Conservation (phyloP, 345 rosid genomes). For the Aethionema arabicum region DNA sequence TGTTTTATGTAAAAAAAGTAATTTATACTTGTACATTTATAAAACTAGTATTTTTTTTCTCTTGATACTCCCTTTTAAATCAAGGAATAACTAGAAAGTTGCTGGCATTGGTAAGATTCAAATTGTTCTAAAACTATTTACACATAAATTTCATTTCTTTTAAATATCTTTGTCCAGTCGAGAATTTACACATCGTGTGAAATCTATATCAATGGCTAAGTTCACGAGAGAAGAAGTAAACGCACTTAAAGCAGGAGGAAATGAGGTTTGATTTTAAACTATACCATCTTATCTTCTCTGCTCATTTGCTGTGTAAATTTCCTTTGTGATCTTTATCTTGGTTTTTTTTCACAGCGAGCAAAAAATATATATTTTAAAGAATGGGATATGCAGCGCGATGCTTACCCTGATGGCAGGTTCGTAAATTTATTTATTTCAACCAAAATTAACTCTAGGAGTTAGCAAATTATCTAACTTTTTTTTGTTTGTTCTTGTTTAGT, state of each 20-base stretch:
- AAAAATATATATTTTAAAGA: slow-evolving; percentile 65
- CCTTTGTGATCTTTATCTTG: slow-evolving; percentile 3
- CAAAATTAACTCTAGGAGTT: slow-evolving; percentile 2
- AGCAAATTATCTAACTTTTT: slow-evolving; percentile 32
- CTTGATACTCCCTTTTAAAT: background rate
- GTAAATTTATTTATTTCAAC: slow-evolving; percentile 11
- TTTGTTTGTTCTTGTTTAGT: slow-evolving; percentile 47
- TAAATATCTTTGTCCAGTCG: slow-evolving; percentile 47
- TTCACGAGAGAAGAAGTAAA: slow-evolving; percentile 77
- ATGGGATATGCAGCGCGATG: slow-evolving; percentile 68
- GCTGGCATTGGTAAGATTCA: background rate
- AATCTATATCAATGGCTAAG: slow-evolving; percentile 90
- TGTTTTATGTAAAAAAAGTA: no score
- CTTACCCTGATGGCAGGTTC: slow-evolving; percentile 83
- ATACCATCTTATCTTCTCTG: background rate
- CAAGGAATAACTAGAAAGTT: background rate
- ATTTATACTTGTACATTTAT: no score
- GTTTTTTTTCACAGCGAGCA: slow-evolving; percentile 63
- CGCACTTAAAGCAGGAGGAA: slow-evolving; percentile 78
- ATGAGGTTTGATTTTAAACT: slow-evolving; percentile 56
- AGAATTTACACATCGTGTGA: slow-evolving; percentile 89
- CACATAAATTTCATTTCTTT: slow-evolving; percentile 1
- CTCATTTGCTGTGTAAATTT: slow-evolving; percentile 15
- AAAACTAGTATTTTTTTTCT: background rate
- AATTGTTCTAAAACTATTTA: background rate